Evolutionary conservation across 2,329 filamentous ascomycete genomes (phyloP), one percentile per base, ranked within the genome.

Genomic region (Cladosporium colombiae): DNA sequence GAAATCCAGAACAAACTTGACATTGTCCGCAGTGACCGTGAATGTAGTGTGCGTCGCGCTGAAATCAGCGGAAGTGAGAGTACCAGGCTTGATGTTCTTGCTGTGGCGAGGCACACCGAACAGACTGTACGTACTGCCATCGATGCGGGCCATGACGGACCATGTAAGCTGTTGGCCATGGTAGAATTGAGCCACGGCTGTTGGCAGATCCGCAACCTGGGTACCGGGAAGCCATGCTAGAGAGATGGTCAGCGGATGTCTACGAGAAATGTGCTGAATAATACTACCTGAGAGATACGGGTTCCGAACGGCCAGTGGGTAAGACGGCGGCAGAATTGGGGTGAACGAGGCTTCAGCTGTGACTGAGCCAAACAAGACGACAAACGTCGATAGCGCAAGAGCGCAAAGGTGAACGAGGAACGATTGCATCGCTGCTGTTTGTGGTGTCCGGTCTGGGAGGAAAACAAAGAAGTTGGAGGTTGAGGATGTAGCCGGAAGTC

Each of bases 1-100:
- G 67, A 82, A 82, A 66, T 82, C 80, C 35, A 82, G 67, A 0
- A 71, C 76, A 40, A 81, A 72, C 13, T 63, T 73, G 7, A 75
- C 75, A 14, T 70, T 40, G 0, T 78, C 78, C 18, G 79, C 79
- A 40, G 70, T 72, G 14, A 81, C 71, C 7, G 71, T 76, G 65
- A 82, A 81, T 5, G 77, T 68, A 5, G 78, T 76, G 69, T 81
- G 80, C 0, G 80, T 81, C 5, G 79, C 74, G 1, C 78, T 81
- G 70, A 78, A 81, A 57, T 78, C 74, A 0, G 77, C 78, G 27
- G 69, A 74, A 2, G 68, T 72, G 35, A 80, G 74, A 11, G 70
- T 71, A 5, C 77, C 80, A 23, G 78, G 70, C 44, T 71, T 70
- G 21, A 76, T 75, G 16, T 68, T 70, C 7, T 68, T 62, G 4